Base-by-base conservation (phyloP, 768 basidiomycete species). In the Termitomyces sp. region DNA sequence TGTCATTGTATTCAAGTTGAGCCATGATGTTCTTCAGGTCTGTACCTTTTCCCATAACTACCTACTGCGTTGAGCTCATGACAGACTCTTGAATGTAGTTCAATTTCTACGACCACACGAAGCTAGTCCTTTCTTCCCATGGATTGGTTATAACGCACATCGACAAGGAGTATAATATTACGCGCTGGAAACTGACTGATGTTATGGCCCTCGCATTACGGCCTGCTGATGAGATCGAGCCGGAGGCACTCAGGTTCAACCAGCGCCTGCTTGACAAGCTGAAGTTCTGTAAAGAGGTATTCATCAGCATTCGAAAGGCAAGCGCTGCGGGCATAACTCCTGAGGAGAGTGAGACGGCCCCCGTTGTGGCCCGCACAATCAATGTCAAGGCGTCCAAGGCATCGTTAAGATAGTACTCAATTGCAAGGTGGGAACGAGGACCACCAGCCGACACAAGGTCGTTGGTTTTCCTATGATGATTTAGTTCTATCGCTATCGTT, bases 101-200 rank as follows among this genome's bases (percentile, higher is more conserved):
- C 82, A 99, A 98, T 77, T 98, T 98, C 71, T 92, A 92, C 71
- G 97, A 98, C 73, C 97, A 99, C 75, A 88, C 91, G 42, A 98
- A 99, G 71, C 75, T 98, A 59, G 86, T 99, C 57, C 77, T 99
- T 51, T 92, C 93, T 18, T 84, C 86, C 1, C 78, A 86, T 27
- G 95, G 92, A 3, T 77, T 87, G 13, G 71, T 86, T 14, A 79
- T 98, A 49, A 92, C 94, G 3, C 87, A 95, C 71, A 95, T 98
- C 65, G 92, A 94, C 80, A 93, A 92, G 77, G 81, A 86, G 64
- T 90, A 93, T 75, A 79, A 79, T 55, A 72, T 94, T 69, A 85
- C 86, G 43, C 84, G 86, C 41, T 88, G 84, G 78, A 79, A 84
- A 34, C 75, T 96, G 44, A 80, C 80, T 47, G 84, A 88, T 53